phyloP scores from a whole-genome alignment of 257 asterid genomes.

The Jasminum sambac region DNA sequence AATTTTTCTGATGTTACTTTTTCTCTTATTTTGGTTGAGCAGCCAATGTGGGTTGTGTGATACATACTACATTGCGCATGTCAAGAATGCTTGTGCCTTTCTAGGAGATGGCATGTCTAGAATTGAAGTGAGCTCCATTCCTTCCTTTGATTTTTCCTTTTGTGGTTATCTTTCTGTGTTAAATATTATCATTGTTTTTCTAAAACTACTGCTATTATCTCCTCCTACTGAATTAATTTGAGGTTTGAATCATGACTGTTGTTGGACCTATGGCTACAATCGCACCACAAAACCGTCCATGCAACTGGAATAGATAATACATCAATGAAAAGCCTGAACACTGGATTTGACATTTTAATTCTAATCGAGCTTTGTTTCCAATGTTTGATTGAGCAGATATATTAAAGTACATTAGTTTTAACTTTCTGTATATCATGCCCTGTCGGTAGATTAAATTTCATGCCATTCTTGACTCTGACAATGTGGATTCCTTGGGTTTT shows the following conservation, averaged over 20 bases:
- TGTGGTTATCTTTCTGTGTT: slow-evolving; percentile 1
- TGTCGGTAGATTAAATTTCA: neutral
- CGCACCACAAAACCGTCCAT: neutral
- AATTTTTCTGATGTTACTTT: slow-evolving; percentile 20
- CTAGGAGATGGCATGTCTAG: slow-evolving; percentile 98
- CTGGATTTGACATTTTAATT: neutral
- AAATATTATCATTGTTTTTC: neutral
- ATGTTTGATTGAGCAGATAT: neutral
- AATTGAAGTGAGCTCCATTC: slow-evolving; percentile 67
- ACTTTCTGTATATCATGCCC: neutral
- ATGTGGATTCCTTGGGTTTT: neutral
- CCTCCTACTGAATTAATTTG: slow-evolving; percentile 1
- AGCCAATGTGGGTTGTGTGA: slow-evolving; percentile 91
- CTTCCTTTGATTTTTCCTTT: neutral
- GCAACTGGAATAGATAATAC: neutral
- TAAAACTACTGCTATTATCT: slow-evolving; percentile 1
- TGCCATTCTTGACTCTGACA: neutral
- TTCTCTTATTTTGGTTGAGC: slow-evolving; percentile 33
- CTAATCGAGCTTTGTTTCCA: neutral
- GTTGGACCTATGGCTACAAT: neutral
- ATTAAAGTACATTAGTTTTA: neutral
- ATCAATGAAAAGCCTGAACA: neutral
- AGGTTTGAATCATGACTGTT: neutral
- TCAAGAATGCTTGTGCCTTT: slow-evolving; percentile 93
- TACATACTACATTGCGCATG: slow-evolving; percentile 94